Evolutionary conservation across 176 grass and related monocot species (phyloP).

Genomic region (Musa beccarii): DNA sequence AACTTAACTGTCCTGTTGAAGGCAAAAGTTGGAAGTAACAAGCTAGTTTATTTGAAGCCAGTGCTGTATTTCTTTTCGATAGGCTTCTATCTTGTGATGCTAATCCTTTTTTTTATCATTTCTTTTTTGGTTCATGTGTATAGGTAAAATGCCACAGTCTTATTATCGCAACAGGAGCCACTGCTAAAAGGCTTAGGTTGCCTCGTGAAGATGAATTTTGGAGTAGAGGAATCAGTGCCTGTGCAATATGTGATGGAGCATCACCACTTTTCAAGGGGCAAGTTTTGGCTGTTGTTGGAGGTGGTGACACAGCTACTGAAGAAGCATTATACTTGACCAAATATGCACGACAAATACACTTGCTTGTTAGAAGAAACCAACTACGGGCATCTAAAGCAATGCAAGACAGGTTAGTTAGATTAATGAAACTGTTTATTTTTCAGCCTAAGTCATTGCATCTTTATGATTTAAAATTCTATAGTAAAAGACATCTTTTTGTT

Average conservation of each 20-base stretch:
- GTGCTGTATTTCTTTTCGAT: too few relatives aligned
- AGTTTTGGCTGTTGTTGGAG: slow-evolving; percentile 87
- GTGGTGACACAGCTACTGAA: slow-evolving; percentile 86
- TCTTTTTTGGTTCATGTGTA: slow-evolving; percentile 12
- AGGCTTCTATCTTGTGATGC: not conserved
- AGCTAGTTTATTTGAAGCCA: too few relatives aligned
- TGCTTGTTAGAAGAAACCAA: slow-evolving; percentile 64
- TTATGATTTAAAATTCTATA: not conserved
- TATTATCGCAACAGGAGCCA: slow-evolving; percentile 93
- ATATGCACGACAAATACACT: slow-evolving; percentile 92
- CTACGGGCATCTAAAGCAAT: slow-evolving; percentile 93
- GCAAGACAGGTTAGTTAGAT: slow-evolving; percentile 75
- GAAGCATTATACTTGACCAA: slow-evolving; percentile 97
- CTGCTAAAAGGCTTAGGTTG: slow-evolving; percentile 59
- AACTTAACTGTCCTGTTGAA: too few relatives aligned
- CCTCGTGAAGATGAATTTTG: slow-evolving; percentile 98
- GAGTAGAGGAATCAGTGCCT: slow-evolving; percentile 98
- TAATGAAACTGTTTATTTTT: slow-evolving; percentile 1
- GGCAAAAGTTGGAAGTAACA: too few relatives aligned
- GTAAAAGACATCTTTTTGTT: not conserved
- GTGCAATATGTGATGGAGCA: slow-evolving; percentile 97
- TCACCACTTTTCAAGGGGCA: slow-evolving; percentile 84
- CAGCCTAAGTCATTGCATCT: not conserved
- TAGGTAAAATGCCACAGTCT: slow-evolving; percentile 83
- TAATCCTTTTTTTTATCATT: not conserved